These are phyloP conservation scores for Dalbergia oliveri DNA, from an alignment of 306 rosid species.

Conservation along the genomic window DNA sequence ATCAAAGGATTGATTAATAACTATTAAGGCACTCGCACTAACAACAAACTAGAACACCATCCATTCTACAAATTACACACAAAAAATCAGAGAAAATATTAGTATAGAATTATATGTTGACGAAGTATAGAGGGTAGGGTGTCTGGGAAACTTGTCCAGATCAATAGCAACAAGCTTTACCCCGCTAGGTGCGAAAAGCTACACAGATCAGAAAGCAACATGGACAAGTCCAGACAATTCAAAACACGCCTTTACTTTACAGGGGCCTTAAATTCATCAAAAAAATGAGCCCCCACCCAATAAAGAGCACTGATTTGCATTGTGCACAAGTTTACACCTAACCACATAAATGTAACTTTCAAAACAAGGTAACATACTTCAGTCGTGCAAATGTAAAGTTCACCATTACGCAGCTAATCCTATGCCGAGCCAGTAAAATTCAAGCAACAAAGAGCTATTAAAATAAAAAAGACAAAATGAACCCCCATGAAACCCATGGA, in stretches of 20 bases:
- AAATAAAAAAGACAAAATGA: not conserved
- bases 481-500: not conserved
- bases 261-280: not conserved
- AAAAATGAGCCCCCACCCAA: no score
- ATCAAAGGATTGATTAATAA: not conserved
- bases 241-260: slow-evolving; percentile 20
- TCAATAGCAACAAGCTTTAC: slow-evolving; percentile 17
- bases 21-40: not conserved
- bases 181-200: slow-evolving; percentile 1
- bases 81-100: not conserved
- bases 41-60: slow-evolving; percentile 6
- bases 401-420: not conserved
- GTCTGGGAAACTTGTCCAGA: not conserved
- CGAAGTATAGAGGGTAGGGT: not conserved
- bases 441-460: slow-evolving; percentile 36
- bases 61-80: slow-evolving; percentile 1
- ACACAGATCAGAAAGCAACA: slow-evolving; percentile 2
- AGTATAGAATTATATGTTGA: not conserved
- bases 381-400: slow-evolving; percentile 7
- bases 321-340: not conserved
- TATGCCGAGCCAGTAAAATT: slow-evolving; percentile 1
- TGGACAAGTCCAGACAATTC: not conserved
- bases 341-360: slow-evolving; percentile 7
- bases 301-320: not conserved
- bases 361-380: not conserved